Evolutionary conservation across 139 green algal genomes (phyloP).

Genomic region (Chlamydomonas incerta): DNA sequence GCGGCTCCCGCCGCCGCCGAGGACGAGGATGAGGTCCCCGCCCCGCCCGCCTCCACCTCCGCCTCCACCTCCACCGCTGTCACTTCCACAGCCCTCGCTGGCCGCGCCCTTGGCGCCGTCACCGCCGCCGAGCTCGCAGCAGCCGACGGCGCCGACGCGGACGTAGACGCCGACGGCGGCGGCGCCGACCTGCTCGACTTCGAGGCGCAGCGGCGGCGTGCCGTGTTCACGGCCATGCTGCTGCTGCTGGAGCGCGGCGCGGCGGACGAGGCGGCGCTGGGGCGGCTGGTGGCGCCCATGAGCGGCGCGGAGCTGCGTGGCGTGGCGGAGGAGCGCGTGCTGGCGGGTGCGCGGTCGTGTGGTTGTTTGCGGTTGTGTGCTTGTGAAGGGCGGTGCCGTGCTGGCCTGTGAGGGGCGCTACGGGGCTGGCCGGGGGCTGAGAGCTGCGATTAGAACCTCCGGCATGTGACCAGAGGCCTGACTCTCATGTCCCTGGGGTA

Average conservation of each 20-base stretch:
- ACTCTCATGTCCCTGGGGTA: no score
- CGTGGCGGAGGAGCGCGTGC: slow-evolving; percentile 65
- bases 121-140: no score
- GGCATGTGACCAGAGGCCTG: no score
- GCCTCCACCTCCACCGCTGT: not conserved
- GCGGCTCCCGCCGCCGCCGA: not conserved
- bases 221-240: slow-evolving; percentile 42
- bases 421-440: no score
- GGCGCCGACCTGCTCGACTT: not conserved
- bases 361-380: no score
- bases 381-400: no score
- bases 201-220: slow-evolving; percentile 25
- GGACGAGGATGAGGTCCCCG: not conserved
- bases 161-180: no score
- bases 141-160: no score
- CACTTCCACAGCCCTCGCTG: not conserved
- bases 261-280: slow-evolving; percentile 20
- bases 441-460: no score
- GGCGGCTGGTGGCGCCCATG: slow-evolving; percentile 39
- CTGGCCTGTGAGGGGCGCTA: no score
- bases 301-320: slow-evolving; percentile 53
- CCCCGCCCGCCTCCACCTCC: not conserved
- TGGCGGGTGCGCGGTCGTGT: slow-evolving; percentile 21
- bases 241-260: slow-evolving; percentile 60
- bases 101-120: no score